A percentile compares a stretch with the other conserved stretches of the same genome.
phyloP scores from a whole-genome alignment of 805 yeast species.

The Candida piceae region DNA sequence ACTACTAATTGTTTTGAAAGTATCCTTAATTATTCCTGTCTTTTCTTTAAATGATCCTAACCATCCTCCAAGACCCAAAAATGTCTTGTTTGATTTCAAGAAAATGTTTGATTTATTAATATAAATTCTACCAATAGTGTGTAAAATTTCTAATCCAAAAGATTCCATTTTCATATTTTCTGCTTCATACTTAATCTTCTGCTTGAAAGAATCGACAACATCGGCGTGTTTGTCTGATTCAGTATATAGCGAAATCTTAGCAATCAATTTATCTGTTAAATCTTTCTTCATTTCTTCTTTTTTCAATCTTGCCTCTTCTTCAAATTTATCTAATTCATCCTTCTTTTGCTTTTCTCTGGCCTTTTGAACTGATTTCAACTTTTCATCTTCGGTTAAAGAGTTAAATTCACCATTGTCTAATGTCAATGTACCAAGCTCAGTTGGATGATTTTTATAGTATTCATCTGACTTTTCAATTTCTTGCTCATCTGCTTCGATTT shows the following conservation, averaged over 20 bases:
- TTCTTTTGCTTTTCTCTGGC: conserved; percentile 33
- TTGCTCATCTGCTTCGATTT: conserved; percentile 32
- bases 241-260: conserved; percentile 39
- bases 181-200: conserved; percentile 53
- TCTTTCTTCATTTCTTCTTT: conserved; percentile 50
- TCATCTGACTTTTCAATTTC: conserved; percentile 36
- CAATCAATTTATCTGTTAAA: conserved; percentile 43
- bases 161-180: conserved; percentile 90
- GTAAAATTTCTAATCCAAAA: conserved; percentile 85
- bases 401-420: conserved; percentile 24
- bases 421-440: conserved; percentile 16
- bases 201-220: conserved; percentile 51
- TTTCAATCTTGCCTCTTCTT: conserved; percentile 67
- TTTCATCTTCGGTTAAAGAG: conserved; percentile 25
- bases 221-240: conserved; percentile 62
- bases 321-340: conserved; percentile 59
- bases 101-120: conserved; percentile 68
- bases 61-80: conserved; percentile 83
- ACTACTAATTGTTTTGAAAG: conserved; percentile 73
- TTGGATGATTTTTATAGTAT: conserved; percentile 45
- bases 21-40: conserved; percentile 76
- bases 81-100: conserved; percentile 62
- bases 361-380: conserved; percentile 23
- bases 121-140: conserved; percentile 78
- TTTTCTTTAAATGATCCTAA: conserved; percentile 78